Base-by-base conservation (phyloP, 2,329 filamentous ascomycete genomes). In the Ustilaginoidea virens region DNA sequence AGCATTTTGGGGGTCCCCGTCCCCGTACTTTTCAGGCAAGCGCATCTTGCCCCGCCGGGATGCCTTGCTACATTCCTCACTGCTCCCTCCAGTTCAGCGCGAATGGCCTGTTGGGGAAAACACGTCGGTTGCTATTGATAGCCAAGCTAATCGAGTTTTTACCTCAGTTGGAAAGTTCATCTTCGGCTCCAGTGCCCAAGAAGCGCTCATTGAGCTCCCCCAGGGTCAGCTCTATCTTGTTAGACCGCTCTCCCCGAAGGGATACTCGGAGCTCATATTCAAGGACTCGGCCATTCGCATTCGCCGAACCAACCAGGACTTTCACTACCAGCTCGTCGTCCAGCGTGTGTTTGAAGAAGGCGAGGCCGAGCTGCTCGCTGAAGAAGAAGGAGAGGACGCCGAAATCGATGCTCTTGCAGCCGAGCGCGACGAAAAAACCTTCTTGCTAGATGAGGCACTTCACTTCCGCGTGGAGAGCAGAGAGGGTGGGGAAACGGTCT, bases 191-290 rank as follows among this genome's bases (percentile, higher is more conserved):
- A 72, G 71, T 46, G 82, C 74, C 51, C 87, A 94, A 54, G 86
- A 96, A 61, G 80, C 83, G 27, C 74, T 98, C 49, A 83, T 93
- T 56, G 86, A 96, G 51, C 76, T 98, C 24, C 75, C 86, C 11
- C 85, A 96, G 55, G 90, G 90, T 49, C 86, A 96, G 55, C 81
- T 98, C 25, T 98, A 94, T 55, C 78, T 98, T 41, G 90, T 98
- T 44, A 81, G 90, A 44, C 90, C 90, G 8, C 71, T 83, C 28
- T 96, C 87, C 6, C 85, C 87, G 33, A 98, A 98, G 55, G 90
- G 90, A 40, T 96, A 94, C 53, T 94, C 87, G 2, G 90, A 98
- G 56, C 83, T 96, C 49, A 92, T 98, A 56, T 98, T 94, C 67
- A 93, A 90, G 55, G 90, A 98, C 73, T 80, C 85, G 22, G 80